Evolutionary conservation across 1,284 basidiomycete species (phyloP).

Genomic region (Tilletia walkeri): DNA sequence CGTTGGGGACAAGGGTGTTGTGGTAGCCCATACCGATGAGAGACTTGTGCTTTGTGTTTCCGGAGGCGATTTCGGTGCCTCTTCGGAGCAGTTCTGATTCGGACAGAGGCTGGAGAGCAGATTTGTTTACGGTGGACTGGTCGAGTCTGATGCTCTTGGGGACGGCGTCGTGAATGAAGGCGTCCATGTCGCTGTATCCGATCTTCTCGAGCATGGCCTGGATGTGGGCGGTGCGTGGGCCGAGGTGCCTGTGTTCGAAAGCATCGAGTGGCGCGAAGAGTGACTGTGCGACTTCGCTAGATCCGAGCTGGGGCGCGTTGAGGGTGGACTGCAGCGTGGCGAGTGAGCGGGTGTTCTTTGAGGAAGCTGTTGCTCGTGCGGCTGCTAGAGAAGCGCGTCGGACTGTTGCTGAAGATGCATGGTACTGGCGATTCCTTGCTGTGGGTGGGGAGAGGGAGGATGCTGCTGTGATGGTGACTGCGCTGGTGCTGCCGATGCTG

Average conservation of each 20-base stretch:
- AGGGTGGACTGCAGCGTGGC: slow-evolving; percentile 24
- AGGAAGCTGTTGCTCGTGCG: no score
- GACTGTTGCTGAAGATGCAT: no score
- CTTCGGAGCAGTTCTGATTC: slow-evolving; percentile 80
- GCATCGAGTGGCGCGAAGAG: slow-evolving; percentile 51
- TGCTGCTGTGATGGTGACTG: no score
- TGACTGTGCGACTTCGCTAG: slow-evolving; percentile 35
- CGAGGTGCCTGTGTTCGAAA: slow-evolving; percentile 49
- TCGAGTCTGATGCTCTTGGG: slow-evolving; percentile 59
- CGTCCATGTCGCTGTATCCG: slow-evolving; percentile 46
- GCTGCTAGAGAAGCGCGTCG: no score
- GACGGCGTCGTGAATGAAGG: slow-evolving; percentile 48
- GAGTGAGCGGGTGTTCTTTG: not conserved
- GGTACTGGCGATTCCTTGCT: no score
- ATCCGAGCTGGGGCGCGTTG: slow-evolving; percentile 37
- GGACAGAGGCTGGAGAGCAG: slow-evolving; percentile 64
- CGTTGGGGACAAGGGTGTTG: slow-evolving; percentile 52
- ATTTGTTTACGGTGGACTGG: slow-evolving; percentile 65
- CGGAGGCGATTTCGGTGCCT: slow-evolving; percentile 71
- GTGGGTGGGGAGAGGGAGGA: no score
- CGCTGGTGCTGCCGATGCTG: no score
- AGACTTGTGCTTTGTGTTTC: slow-evolving; percentile 81
- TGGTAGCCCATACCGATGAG: slow-evolving; percentile 99
- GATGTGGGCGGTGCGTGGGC: slow-evolving; percentile 44
- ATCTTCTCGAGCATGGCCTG: slow-evolving; percentile 46